These are phyloP conservation scores for Byssothecium circinans DNA, from an alignment of 2,329 filamentous ascomycete species.

Conservation along the genomic window DNA sequence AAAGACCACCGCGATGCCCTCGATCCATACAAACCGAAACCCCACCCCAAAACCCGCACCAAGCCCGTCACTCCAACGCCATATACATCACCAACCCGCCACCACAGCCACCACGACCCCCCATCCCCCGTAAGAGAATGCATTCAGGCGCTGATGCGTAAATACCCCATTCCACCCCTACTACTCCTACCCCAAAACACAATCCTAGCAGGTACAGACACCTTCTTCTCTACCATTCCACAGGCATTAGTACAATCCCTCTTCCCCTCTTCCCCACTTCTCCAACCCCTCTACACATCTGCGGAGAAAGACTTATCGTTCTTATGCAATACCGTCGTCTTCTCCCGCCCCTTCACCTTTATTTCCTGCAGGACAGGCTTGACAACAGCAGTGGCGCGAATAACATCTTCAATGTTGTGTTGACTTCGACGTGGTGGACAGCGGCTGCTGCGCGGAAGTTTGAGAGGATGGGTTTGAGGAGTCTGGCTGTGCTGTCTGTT, in stretches of 20 bases:
- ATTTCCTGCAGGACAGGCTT: too few species aligned
- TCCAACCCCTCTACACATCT: too few species aligned
- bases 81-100: too few species aligned
- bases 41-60: too few species aligned
- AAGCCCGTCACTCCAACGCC: too few species aligned
- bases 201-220: not conserved
- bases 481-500: not conserved
- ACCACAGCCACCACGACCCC: too few species aligned
- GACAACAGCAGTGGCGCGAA: not conserved
- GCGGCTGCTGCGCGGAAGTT: not conserved
- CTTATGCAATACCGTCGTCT: not conserved
- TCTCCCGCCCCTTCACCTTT: not conserved
- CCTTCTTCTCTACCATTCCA: not conserved
- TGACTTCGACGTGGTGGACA: not conserved
- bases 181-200: too few species aligned
- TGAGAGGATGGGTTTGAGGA: not conserved
- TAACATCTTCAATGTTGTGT: not conserved
- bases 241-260: not conserved
- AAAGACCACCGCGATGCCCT: too few species aligned
- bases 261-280: not conserved
- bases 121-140: constrained; percentile 11
- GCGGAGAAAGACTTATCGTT: not conserved
- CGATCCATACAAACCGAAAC: too few species aligned
- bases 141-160: constrained; percentile 13
- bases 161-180: constrained; percentile 1